Conservation (phyloP, 148 eudicot genomes). For the Oxyria digyna region DNA sequence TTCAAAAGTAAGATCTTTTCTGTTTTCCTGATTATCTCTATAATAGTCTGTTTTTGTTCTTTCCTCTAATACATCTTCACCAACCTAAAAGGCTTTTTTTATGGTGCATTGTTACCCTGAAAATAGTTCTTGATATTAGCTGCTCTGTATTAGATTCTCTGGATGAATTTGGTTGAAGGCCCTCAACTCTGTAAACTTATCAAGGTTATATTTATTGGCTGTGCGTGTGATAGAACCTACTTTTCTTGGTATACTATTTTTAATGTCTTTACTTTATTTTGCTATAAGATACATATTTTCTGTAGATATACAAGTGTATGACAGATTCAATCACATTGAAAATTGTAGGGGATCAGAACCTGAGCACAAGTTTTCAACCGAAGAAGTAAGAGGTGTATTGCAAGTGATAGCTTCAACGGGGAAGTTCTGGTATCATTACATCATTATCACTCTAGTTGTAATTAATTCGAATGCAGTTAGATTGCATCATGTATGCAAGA, state of each 20-base stretch:
- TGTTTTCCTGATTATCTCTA: background rate
- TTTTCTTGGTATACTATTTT: background rate
- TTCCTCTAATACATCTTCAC: background rate
- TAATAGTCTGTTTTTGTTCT: background rate
- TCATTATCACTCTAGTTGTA: background rate
- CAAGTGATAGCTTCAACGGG: constrained; percentile 66
- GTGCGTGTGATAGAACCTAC: background rate
- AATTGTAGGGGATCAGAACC: constrained; percentile 30
- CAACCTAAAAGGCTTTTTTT: background rate
- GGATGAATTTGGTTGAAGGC: background rate
- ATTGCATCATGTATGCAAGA: background rate
- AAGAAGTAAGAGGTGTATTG: constrained; percentile 43
- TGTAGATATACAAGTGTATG: background rate
- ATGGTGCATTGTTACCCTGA: background rate
- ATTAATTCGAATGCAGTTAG: background rate
- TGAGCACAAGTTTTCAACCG: constrained; percentile 35
- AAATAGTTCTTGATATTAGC: background rate
- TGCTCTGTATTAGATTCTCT: background rate
- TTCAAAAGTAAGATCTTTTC: background rate
- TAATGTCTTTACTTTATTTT: background rate
- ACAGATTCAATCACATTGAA: background rate
- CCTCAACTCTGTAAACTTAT: background rate
- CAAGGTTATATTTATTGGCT: background rate
- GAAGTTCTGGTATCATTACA: constrained; percentile 56
- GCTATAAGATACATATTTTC: background rate